A percentile compares a stretch with the other conserved stretches of the same genome.
phyloP scores from a whole-genome alignment of 148 eudicot species.

The Vaccinium corymbosum region DNA sequence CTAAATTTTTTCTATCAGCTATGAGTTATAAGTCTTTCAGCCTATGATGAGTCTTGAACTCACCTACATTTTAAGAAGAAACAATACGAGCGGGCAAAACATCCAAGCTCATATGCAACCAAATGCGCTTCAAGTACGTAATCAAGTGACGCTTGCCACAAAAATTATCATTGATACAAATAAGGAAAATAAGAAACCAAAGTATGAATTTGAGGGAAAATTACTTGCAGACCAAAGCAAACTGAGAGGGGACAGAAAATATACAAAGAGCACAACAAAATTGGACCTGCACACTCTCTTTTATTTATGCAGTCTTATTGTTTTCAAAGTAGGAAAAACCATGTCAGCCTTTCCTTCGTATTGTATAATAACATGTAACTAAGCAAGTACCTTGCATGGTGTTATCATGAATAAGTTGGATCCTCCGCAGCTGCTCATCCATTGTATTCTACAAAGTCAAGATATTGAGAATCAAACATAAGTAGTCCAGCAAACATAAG shows the following conservation, averaged over 20 bases:
- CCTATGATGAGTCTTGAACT: background rate
- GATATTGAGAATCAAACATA: conserved; percentile 3
- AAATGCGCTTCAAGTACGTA: background rate
- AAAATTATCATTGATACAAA: background rate
- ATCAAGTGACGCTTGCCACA: background rate
- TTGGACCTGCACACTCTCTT: background rate
- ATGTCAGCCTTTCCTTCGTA: background rate
- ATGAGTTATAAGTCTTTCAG: background rate
- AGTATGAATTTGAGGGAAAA: background rate
- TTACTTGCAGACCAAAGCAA: background rate
- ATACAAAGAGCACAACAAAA: background rate
- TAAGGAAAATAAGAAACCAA: background rate
- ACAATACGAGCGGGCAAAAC: background rate
- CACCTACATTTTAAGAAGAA: background rate
- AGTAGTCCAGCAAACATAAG: background rate
- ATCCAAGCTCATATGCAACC: background rate
- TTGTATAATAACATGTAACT: background rate
- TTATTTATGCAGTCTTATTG: background rate
- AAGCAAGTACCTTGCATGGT: conserved; percentile 69
- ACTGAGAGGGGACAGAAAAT: background rate
- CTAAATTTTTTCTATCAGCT: background rate
- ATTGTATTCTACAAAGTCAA: conserved; percentile 39
- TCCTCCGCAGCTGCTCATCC: conserved; percentile 40
- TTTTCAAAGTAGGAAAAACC: background rate
- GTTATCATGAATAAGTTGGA: conserved; percentile 61